phyloP scores from a whole-genome alignment of 225 moss, liverwort and hornwort genomes.

The Climacium dendroides region DNA sequence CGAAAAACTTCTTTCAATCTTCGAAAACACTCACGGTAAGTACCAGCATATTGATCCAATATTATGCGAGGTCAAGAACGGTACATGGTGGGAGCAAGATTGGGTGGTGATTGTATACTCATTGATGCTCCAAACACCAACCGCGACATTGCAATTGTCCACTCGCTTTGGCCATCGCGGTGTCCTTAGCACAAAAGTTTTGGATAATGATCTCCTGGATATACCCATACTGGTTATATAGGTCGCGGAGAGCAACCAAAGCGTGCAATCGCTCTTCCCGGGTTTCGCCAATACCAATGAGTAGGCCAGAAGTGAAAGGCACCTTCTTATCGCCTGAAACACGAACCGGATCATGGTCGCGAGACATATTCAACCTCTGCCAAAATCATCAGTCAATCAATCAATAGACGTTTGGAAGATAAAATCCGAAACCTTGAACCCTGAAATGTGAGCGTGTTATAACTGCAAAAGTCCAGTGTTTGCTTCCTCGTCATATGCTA shows the following conservation, averaged over 20 bases:
- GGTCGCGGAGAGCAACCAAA: conserved; percentile 52
- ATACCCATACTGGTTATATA: conserved; percentile 53
- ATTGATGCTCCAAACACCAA: conserved; percentile 66
- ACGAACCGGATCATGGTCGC: background rate
- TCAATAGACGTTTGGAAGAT: background rate
- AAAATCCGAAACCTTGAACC: background rate
- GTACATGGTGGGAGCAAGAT: conserved; percentile 65
- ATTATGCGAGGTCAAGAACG: background rate
- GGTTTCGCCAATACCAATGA: conserved; percentile 81
- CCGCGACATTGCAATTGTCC: conserved; percentile 78
- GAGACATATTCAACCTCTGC: background rate
- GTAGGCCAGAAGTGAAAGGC: conserved; percentile 71
- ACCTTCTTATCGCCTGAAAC: conserved; percentile 65
- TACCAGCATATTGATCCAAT: background rate
- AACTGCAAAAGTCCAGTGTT: background rate
- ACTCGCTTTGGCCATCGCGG: conserved; percentile 60
- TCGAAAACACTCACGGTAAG: background rate
- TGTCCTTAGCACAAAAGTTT: conserved; percentile 76
- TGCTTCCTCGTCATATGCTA: background rate
- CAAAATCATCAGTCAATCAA: background rate
- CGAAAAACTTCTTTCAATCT: background rate
- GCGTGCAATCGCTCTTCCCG: conserved; percentile 56
- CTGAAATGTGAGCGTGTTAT: background rate
- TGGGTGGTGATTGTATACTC: conserved; percentile 85
- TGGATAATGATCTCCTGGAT: conserved; percentile 88